Percentiles rank a stretch among this genome's conserved stretches.
phyloP scores from a whole-genome alignment of 441 rosid species.

The Geranium incanum region DNA sequence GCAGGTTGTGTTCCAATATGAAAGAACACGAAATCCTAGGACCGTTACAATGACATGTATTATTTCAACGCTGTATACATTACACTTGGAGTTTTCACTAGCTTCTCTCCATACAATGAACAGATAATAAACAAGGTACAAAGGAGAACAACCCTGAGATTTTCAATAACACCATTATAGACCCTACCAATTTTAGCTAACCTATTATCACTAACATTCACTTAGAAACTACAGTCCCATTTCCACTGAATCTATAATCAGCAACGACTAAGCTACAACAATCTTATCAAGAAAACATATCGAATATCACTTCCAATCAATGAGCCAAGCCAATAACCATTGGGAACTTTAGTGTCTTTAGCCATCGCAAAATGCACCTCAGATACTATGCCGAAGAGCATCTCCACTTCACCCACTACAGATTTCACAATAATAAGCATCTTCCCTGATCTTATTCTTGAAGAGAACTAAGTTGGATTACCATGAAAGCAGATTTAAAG shows the following conservation, averaged over 20 bases:
- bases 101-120: neutral
- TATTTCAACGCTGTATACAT: neutral
- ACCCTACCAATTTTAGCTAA: neutral
- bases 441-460: neutral
- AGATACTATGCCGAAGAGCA: neutral
- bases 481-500: neutral
- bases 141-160: neutral
- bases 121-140: neutral
- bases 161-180: neutral
- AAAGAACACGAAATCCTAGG: neutral
- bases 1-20: neutral
- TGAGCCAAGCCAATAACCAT: neutral
- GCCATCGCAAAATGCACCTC: neutral
- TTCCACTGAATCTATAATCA: neutral
- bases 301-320: neutral
- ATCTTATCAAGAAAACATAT: neutral
- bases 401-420: neutral
- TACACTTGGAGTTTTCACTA: neutral
- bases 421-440: neutral
- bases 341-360: neutral
- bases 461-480: neutral
- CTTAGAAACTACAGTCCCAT: neutral
- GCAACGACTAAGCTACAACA: neutral
- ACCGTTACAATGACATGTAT: neutral
- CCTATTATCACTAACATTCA: neutral